These are phyloP conservation scores for Alternaria triticina DNA, from an alignment of 2,329 filamentous ascomycete genomes.

Conservation along the genomic window DNA sequence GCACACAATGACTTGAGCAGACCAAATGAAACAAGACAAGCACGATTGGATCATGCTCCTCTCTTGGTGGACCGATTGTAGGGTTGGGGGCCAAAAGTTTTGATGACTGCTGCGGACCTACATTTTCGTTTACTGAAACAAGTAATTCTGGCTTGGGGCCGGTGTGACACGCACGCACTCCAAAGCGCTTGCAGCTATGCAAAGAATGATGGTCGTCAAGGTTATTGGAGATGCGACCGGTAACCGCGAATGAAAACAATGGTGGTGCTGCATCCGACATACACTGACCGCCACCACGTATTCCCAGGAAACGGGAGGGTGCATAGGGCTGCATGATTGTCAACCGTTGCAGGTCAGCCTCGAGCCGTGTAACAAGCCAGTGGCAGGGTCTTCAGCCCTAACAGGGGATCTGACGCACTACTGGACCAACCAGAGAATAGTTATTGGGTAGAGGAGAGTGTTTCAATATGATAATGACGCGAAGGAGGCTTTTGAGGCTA, in stretches of 20 bases:
- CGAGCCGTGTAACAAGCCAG: slow-evolving; percentile 17
- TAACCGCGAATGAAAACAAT: background rate
- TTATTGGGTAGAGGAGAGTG: background rate
- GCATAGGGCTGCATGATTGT: slow-evolving; percentile 45
- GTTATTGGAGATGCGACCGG: slow-evolving; percentile 6
- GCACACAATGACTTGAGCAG: background rate
- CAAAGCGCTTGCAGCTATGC: background rate
- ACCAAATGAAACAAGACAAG: background rate
- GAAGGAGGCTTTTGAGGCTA: background rate
- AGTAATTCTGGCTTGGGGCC: slow-evolving; percentile 10
- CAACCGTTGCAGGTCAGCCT: slow-evolving; percentile 36
- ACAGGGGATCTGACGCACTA: slow-evolving; percentile 10
- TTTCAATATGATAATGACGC: background rate
- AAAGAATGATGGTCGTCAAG: background rate
- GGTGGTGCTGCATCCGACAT: slow-evolving; percentile 33
- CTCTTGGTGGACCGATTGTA: slow-evolving; percentile 8
- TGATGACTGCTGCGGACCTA: slow-evolving; percentile 21
- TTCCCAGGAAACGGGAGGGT: slow-evolving; percentile 32
- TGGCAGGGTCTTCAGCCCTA: slow-evolving; percentile 10
- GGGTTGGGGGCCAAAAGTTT: slow-evolving; percentile 20
- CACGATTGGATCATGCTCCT: slow-evolving; percentile 11
- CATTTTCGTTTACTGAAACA: slow-evolving; percentile 29
- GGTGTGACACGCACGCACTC: background rate
- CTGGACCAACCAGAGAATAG: background rate
- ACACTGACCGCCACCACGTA: slow-evolving; percentile 35